Evolutionary conservation across 2,329 filamentous ascomycete genomes (phyloP).

Genomic region (Xylariaceae sp.): DNA sequence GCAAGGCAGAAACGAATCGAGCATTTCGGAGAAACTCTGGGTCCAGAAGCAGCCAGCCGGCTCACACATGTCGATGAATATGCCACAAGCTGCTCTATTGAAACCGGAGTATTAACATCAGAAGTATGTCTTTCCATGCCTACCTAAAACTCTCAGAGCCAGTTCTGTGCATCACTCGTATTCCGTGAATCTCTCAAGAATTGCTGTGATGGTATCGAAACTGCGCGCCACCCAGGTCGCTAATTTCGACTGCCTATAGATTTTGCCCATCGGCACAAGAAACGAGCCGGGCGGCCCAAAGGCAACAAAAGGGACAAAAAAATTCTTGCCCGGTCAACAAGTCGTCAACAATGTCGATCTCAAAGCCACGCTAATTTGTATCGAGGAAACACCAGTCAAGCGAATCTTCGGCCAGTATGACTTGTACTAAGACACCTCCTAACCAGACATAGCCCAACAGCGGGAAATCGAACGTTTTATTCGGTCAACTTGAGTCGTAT

Average conservation of each 20-base stretch:
- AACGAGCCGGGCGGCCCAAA: constrained; percentile 5
- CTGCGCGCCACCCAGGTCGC: too few relatives aligned
- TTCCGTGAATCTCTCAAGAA: too few relatives aligned
- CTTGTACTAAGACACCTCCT: constrained; percentile 26
- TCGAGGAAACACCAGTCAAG: constrained; percentile 20
- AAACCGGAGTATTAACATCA: constrained; percentile 20
- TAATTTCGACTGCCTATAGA: neutral
- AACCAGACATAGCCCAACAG: constrained; percentile 18
- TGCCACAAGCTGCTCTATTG: neutral
- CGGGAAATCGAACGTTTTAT: constrained; percentile 22
- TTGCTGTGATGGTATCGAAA: too few relatives aligned
- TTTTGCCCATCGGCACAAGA: constrained; percentile 17
- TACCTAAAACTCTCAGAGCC: too few relatives aligned
- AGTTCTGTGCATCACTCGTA: too few relatives aligned
- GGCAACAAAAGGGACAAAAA: constrained; percentile 9
- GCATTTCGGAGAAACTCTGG: too few relatives aligned
- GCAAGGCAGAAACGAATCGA: too few relatives aligned
- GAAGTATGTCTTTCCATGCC: neutral
- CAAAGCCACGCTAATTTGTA: constrained; percentile 1
- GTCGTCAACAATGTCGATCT: constrained; percentile 27
- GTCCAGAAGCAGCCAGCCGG: too few relatives aligned
- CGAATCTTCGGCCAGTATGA: constrained; percentile 22
- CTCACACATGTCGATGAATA: too few relatives aligned
- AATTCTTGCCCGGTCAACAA: constrained; percentile 18
- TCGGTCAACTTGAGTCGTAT: constrained; percentile 22